Evolutionary conservation across 2,329 filamentous ascomycete genomes (phyloP).

Genomic region (Corynespora cassiicola): DNA sequence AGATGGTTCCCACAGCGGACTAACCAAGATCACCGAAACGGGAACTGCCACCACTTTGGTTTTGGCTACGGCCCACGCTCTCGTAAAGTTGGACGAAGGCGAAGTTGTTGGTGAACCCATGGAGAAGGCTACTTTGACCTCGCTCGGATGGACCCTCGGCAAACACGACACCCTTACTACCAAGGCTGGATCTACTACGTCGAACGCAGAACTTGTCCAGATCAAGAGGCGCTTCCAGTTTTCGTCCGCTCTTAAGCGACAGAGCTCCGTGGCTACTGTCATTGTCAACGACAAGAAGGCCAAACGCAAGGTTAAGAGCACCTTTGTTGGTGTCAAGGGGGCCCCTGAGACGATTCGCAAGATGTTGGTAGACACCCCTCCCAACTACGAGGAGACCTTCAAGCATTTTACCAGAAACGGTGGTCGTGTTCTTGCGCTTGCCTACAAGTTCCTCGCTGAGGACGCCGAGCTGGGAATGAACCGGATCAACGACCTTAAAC

Average conservation of each 20-base stretch:
- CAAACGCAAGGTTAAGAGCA: constrained; percentile 78
- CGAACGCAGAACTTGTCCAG: constrained; percentile 76
- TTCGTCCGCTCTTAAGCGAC: constrained; percentile 92
- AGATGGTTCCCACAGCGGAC: constrained; percentile 82
- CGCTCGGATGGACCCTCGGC: constrained; percentile 92
- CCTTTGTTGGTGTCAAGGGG: constrained; percentile 95
- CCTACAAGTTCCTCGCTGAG: constrained; percentile 86
- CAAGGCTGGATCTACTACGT: constrained; percentile 62
- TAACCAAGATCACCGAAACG: constrained; percentile 74
- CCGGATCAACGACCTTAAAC: constrained; percentile 91
- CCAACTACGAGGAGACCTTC: constrained; percentile 95
- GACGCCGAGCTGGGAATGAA: constrained; percentile 82
- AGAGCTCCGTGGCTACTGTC: constrained; percentile 91
- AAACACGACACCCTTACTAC: constrained; percentile 83
- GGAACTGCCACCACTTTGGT: constrained; percentile 88
- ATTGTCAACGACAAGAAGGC: constrained; percentile 73
- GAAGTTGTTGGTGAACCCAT: constrained; percentile 98
- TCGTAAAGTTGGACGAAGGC: constrained; percentile 95
- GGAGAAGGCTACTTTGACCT: constrained; percentile 93
- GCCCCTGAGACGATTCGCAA: constrained; percentile 96
- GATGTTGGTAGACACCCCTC: constrained; percentile 83
- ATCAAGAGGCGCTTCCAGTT: constrained; percentile 98
- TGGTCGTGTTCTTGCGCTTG: constrained; percentile 89
- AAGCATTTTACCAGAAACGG: constrained; percentile 98
- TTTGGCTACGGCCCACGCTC: constrained; percentile 89